These are phyloP conservation scores for Fusarium tanahbumbuense DNA, from an alignment of 2,329 filamentous ascomycete genomes.

Conservation along the genomic window DNA sequence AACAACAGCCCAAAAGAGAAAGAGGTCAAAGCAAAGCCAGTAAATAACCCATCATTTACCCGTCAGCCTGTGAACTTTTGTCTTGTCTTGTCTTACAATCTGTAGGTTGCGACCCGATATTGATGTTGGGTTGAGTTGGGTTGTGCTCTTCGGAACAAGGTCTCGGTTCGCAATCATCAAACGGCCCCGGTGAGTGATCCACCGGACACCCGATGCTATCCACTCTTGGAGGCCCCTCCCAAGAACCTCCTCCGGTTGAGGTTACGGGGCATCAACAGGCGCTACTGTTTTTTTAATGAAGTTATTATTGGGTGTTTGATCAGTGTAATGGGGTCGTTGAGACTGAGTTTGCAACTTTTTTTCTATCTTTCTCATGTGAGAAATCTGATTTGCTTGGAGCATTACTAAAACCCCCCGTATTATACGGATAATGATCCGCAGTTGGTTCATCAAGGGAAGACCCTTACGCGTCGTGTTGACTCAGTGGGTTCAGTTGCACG, in stretches of 20 bases:
- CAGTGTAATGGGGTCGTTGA: background rate
- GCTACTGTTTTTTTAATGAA: conserved; percentile 16
- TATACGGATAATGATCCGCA: background rate
- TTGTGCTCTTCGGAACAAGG: conserved; percentile 33
- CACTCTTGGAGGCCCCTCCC: conserved; percentile 30
- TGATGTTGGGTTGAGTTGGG: conserved; percentile 4
- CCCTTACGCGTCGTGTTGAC: conserved; percentile 11
- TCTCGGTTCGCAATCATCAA: conserved; percentile 34
- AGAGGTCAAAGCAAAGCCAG: conserved; percentile 19
- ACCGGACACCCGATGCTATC: conserved; percentile 29
- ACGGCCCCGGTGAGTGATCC: conserved; percentile 27
- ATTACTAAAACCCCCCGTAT: background rate
- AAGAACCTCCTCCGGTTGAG: conserved; percentile 32
- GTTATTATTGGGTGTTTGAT: conserved; percentile 19
- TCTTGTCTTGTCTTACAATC: background rate
- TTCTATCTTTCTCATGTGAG: background rate
- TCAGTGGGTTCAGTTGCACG: background rate
- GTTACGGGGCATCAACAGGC: conserved; percentile 23
- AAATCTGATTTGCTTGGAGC: background rate
- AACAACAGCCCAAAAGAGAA: conserved; percentile 1
- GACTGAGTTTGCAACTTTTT: conserved; percentile 15
- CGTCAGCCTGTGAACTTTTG: background rate
- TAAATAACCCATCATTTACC: background rate
- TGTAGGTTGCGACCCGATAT: conserved; percentile 8
- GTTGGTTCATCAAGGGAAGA: background rate